phyloP scores from a whole-genome alignment of 345 rosid genomes.

The Linum trigynum region DNA sequence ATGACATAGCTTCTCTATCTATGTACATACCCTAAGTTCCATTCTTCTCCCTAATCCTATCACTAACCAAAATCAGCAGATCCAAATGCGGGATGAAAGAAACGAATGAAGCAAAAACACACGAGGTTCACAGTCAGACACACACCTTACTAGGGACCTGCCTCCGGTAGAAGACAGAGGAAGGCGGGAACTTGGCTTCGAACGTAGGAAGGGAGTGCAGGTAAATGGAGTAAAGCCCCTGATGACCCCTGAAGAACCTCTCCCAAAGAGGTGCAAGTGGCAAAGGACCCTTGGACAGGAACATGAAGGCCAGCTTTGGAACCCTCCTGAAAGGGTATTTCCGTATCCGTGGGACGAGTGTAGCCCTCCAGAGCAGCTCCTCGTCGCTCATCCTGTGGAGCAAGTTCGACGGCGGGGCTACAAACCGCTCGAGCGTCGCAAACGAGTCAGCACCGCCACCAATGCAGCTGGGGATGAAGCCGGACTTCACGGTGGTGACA shows the following conservation, averaged over 20 bases:
- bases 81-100: neutral
- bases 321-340: constrained; percentile 64
- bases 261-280: constrained; percentile 93
- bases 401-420: constrained; percentile 46
- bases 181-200: constrained; percentile 39
- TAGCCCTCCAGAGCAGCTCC: constrained; percentile 85
- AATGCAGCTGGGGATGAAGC: constrained; percentile 19
- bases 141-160: constrained; percentile 87
- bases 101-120: neutral
- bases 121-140: neutral
- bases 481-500: constrained; percentile 34
- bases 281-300: constrained; percentile 86
- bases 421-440: constrained; percentile 40
- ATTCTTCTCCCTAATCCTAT: neutral
- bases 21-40: neutral
- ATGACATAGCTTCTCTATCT: neutral
- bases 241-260: constrained; percentile 71
- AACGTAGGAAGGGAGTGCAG: constrained; percentile 75
- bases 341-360: constrained; percentile 53
- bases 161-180: constrained; percentile 58
- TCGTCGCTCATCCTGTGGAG: constrained; percentile 65
- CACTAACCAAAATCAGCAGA: neutral
- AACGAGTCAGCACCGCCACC: constrained; percentile 26
- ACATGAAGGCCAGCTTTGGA: constrained; percentile 91
- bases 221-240: constrained; percentile 66